A percentile compares a stretch with the other conserved stretches of the same genome.
Evolutionary conservation across 768 basidiomycete genomes (phyloP).

Genomic region (Phylloporus scabripes): DNA sequence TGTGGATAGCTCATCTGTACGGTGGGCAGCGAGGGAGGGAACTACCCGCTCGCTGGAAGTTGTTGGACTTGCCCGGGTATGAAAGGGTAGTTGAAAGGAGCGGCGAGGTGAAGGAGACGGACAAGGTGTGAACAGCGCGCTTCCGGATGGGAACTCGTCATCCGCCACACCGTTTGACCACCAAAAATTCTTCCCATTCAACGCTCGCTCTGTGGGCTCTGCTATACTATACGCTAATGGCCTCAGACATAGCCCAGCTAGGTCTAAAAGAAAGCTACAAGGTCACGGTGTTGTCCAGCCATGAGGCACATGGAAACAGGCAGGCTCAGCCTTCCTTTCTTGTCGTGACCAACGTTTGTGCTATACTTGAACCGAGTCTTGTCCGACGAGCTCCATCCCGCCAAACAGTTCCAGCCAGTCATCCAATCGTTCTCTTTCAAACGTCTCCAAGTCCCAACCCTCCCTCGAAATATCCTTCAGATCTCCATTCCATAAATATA

Average conservation of each 20-base stretch:
- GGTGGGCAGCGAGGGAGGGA: not conserved
- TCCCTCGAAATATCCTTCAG: not conserved
- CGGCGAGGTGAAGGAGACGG: constrained; percentile 10
- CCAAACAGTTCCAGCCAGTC: no score
- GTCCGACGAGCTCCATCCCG: no score
- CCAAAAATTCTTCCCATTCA: not conserved
- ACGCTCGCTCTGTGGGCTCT: not conserved
- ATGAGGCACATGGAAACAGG: constrained; percentile 15
- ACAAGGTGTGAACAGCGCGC: constrained; percentile 8
- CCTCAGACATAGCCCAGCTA: not conserved
- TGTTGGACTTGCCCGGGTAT: not conserved
- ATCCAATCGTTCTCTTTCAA: not conserved
- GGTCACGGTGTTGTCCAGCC: not conserved
- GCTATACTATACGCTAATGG: not conserved
- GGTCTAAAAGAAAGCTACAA: not conserved
- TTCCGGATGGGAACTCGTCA: constrained; percentile 11
- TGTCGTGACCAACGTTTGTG: not conserved
- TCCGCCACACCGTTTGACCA: constrained; percentile 4
- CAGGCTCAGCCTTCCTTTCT: not conserved
- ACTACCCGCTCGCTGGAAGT: constrained; percentile 2
- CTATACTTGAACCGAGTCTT: no score
- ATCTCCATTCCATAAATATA: no score
- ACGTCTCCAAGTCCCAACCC: no score
- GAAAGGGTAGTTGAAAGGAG: constrained; percentile 12
- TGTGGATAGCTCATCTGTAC: constrained; percentile 37